These are phyloP conservation scores for Tolypocladium cylindrosporum DNA, from an alignment of 2,329 filamentous ascomycete species.

Conservation along the genomic window DNA sequence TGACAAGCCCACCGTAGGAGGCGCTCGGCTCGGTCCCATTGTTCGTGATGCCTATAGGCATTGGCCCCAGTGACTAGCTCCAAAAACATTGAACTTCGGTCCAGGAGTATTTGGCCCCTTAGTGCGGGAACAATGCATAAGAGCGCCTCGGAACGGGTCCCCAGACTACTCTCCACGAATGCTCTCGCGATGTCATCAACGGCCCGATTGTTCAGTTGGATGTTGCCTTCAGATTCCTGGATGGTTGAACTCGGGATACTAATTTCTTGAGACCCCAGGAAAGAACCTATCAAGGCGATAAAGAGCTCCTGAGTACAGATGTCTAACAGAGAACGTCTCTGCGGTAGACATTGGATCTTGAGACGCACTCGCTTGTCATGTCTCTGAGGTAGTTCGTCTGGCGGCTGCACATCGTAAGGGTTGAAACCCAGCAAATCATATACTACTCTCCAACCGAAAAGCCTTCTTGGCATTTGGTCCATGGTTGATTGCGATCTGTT, in stretches of 20 bases:
- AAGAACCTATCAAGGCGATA: not conserved
- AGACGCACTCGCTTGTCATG: not conserved
- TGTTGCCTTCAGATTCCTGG: constrained; percentile 1
- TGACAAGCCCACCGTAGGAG: constrained; percentile 1
- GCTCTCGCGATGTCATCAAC: constrained; percentile 4
- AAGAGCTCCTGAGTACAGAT: constrained; percentile 9
- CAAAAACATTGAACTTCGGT: not conserved
- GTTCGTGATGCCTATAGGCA: not conserved
- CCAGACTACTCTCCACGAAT: constrained; percentile 6
- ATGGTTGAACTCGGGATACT: not conserved
- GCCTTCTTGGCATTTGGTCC: not conserved
- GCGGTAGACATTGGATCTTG: not conserved
- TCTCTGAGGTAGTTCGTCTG: not conserved
- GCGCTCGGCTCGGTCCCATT: not conserved
- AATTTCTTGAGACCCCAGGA: not conserved
- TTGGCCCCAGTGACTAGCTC: not conserved
- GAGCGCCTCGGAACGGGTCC: constrained; percentile 3
- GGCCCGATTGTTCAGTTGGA: constrained; percentile 1
- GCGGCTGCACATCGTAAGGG: not conserved
- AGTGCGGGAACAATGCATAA: constrained; percentile 6
- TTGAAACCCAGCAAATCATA: not conserved
- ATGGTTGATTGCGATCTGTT: not conserved
- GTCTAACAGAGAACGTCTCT: constrained; percentile 3
- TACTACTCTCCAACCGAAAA: constrained; percentile 1
- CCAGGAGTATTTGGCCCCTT: not conserved